Evolutionary conservation across 352 stramenopile genomes (phyloP).

Genomic region (Phytopythium helicoides): DNA sequence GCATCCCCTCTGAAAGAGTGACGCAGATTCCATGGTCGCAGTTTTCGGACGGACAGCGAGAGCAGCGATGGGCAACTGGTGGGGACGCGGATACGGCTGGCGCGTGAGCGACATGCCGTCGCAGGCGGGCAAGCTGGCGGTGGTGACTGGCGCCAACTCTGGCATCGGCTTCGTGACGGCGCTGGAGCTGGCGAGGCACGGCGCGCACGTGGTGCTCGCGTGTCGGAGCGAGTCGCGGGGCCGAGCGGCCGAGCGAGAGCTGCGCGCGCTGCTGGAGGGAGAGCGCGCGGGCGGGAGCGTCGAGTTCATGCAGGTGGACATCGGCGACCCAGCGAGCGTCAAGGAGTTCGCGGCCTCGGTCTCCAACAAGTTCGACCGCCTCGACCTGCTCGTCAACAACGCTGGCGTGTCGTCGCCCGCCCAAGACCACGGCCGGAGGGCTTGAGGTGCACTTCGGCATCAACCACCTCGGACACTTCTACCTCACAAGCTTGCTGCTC

Average conservation of each 20-base stretch:
- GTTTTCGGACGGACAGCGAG: too few relatives aligned
- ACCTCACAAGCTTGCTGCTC: slow-evolving; percentile 46
- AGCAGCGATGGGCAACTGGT: too few relatives aligned
- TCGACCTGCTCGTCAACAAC: slow-evolving; percentile 78
- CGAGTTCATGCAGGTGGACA: slow-evolving; percentile 47
- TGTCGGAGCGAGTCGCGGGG: slow-evolving; percentile 31
- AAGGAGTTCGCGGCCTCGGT: slow-evolving; percentile 38
- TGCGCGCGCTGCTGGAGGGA: background rate
- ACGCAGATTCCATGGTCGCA: too few relatives aligned
- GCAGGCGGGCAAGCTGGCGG: slow-evolving; percentile 33
- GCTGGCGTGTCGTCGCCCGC: slow-evolving; percentile 27
- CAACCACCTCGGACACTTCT: slow-evolving; percentile 67
- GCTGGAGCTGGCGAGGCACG: slow-evolving; percentile 14
- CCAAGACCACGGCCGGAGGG: slow-evolving; percentile 22
- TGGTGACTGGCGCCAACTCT: slow-evolving; percentile 68
- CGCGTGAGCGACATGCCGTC: slow-evolving; percentile 14
- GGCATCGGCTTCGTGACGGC: slow-evolving; percentile 61
- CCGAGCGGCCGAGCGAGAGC: slow-evolving; percentile 1
- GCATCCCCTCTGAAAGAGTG: too few relatives aligned
- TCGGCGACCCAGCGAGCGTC: slow-evolving; percentile 43
- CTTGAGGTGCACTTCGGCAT: slow-evolving; percentile 60
- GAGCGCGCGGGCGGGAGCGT: slow-evolving; percentile 5
- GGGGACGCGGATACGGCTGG: slow-evolving; percentile 12
- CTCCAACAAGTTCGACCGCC: slow-evolving; percentile 23
- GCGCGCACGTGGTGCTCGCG: slow-evolving; percentile 14